Conservation (phyloP, 23 red algal genomes). For the Gracilaria gracilis region DNA sequence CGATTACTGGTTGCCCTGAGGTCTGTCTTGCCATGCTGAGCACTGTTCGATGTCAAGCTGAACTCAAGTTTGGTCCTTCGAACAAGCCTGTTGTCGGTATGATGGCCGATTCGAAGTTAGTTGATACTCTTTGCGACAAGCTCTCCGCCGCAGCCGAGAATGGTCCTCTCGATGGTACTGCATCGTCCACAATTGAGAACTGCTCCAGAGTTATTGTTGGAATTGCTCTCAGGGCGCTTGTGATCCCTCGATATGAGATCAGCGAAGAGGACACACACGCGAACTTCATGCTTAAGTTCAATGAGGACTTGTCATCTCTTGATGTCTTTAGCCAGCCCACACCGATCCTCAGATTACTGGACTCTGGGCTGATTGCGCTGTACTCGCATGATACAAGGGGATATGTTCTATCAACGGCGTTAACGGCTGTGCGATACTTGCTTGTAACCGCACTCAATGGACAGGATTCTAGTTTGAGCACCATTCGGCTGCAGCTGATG, state of each 20-base stretch:
- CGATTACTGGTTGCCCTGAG: conserved; percentile 72
- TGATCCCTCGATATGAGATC: conserved; percentile 74
- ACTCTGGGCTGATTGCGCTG: conserved; percentile 69
- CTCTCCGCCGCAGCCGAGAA: conserved; percentile 54
- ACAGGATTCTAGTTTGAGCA: conserved; percentile 74
- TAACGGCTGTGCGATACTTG: conserved; percentile 77
- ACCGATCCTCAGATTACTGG: conserved; percentile 68
- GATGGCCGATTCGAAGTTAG: conserved; percentile 74
- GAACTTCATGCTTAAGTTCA: conserved; percentile 74
- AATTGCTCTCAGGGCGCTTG: conserved; percentile 73
- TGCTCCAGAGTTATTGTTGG: conserved; percentile 77
- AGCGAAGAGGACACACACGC: conserved; percentile 56
- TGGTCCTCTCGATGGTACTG: conserved; percentile 58
- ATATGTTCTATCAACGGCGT: conserved; percentile 76
- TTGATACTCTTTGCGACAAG: conserved; percentile 63
- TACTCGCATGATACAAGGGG: conserved; percentile 53
- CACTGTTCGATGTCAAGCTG: conserved; percentile 76
- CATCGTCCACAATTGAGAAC: conserved; percentile 80
- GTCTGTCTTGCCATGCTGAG: conserved; percentile 76
- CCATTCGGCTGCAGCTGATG: conserved; percentile 72
- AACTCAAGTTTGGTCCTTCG: conserved; percentile 84
- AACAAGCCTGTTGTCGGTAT: conserved; percentile 80
- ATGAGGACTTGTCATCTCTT: conserved; percentile 57
- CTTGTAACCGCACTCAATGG: conserved; percentile 74
- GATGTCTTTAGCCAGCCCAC: conserved; percentile 70